phyloP scores from a whole-genome alignment of 164 flowering plant species.

The Vitis amurensis region DNA sequence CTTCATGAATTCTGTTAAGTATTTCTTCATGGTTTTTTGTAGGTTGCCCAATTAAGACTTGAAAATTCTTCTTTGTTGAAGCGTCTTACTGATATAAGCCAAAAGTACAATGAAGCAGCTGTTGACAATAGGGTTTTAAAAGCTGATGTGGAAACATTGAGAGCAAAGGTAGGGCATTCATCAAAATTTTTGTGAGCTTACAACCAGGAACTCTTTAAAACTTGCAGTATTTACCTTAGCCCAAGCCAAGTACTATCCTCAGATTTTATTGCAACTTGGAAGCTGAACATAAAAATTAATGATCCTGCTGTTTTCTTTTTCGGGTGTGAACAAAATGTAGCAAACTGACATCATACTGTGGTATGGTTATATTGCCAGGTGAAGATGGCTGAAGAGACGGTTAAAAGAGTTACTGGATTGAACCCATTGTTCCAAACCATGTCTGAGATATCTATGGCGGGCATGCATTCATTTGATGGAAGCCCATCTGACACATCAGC shows the following conservation, averaged over 20 bases:
- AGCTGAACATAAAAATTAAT: background rate
- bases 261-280: too few relatives aligned
- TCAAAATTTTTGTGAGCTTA: background rate
- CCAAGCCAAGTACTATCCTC: too few relatives aligned
- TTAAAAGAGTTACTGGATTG: slow-evolving; percentile 80
- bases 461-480: slow-evolving; percentile 47
- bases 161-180: slow-evolving; percentile 74
- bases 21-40: slow-evolving; percentile 6
- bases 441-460: slow-evolving; percentile 58
- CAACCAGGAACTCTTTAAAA: too few relatives aligned
- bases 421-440: slow-evolving; percentile 65
- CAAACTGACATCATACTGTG: background rate
- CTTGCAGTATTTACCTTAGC: too few relatives aligned
- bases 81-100: slow-evolving; percentile 70
- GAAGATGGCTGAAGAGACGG: slow-evolving; percentile 90
- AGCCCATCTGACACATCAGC: slow-evolving; percentile 67
- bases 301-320: background rate
- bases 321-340: background rate
- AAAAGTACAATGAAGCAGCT: slow-evolving; percentile 84
- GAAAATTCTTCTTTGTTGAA: slow-evolving; percentile 75
- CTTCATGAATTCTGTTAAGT: background rate
- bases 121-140: slow-evolving; percentile 94
- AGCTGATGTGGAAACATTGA: slow-evolving; percentile 96
- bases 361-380: slow-evolving; percentile 49
- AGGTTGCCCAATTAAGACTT: slow-evolving; percentile 80